phyloP scores from a whole-genome alignment of 345 rosid species.

The Salix viminalis region DNA sequence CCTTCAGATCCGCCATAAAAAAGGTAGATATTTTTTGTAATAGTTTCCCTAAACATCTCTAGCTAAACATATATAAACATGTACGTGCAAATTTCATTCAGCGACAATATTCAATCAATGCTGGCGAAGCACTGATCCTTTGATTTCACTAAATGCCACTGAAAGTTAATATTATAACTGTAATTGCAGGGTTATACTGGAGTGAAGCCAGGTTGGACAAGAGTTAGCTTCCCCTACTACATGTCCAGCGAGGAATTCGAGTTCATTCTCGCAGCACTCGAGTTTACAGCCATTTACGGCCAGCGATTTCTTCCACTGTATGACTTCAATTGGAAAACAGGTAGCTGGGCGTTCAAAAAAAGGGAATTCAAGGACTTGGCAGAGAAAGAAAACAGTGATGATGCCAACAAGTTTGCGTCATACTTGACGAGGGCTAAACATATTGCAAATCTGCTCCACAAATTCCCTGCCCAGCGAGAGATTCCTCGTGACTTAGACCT shows the following conservation, averaged over 20 bases:
- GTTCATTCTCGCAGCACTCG: slow-evolving; percentile 44
- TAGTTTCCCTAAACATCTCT: background rate
- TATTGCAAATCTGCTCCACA: slow-evolving; percentile 39
- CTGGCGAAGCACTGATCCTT: too few species aligned
- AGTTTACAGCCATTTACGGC: slow-evolving; percentile 44
- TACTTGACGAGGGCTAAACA: slow-evolving; percentile 27
- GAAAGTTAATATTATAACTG: too few species aligned
- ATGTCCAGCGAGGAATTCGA: slow-evolving; percentile 49
- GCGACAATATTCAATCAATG: background rate
- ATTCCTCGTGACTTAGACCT: slow-evolving; percentile 17
- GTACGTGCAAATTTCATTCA: too few species aligned
- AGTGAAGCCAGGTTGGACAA: slow-evolving; percentile 59
- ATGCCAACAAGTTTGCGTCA: slow-evolving; percentile 4
- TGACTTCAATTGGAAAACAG: slow-evolving; percentile 36
- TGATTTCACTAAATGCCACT: too few species aligned
- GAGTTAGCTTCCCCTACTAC: slow-evolving; percentile 68
- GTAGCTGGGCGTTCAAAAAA: slow-evolving; percentile 42
- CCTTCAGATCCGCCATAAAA: slow-evolving; percentile 37
- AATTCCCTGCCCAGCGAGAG: slow-evolving; percentile 23
- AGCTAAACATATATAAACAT: too few species aligned
- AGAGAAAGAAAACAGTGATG: background rate
- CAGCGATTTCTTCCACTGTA: slow-evolving; percentile 50
- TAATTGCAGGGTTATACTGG: slow-evolving; percentile 32
- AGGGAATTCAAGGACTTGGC: slow-evolving; percentile 18
- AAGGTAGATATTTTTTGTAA: slow-evolving; percentile 21